These are phyloP conservation scores for Cutaneotrichosporon cyanovorans DNA, from an alignment of 1,284 basidiomycete genomes.

Conservation along the genomic window DNA sequence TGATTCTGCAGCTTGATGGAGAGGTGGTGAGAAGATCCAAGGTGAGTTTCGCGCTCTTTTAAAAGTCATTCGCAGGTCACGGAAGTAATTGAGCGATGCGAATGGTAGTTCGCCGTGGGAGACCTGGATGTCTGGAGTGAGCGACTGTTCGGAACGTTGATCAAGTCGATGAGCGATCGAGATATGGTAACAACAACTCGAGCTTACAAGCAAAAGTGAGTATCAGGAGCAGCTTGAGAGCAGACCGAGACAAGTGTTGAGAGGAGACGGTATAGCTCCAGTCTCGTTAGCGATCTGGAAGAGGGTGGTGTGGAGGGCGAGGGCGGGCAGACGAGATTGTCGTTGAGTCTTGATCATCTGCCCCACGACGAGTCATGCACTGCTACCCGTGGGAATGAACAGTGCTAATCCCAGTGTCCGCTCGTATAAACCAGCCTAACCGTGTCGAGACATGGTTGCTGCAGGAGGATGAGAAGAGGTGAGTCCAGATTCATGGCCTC, in stretches of 20 bases:
- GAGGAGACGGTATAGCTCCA: too few species aligned
- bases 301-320: too few species aligned
- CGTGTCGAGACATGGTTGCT: conserved; percentile 73
- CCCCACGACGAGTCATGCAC: too few species aligned
- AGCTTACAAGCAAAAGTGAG: too few species aligned
- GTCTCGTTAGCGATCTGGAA: too few species aligned
- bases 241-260: too few species aligned
- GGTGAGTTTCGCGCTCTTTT: not conserved
- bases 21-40: not conserved
- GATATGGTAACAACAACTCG: conserved; percentile 2
- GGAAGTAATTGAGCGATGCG: not conserved
- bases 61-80: too few species aligned
- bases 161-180: too few species aligned
- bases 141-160: not conserved
- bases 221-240: too few species aligned
- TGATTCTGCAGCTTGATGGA: not conserved
- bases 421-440: conserved; percentile 79
- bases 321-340: too few species aligned
- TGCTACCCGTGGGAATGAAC: too few species aligned
- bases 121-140: not conserved
- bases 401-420: conserved; percentile 16
- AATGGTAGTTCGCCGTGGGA: not conserved
- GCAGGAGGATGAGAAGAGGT: conserved; percentile 87
- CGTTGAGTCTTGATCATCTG: too few species aligned
- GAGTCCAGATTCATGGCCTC: conserved; percentile 39